These are phyloP conservation scores for Saccharomycopsis sp. DNA, from an alignment of 805 yeast genomes.

Conservation along the genomic window DNA sequence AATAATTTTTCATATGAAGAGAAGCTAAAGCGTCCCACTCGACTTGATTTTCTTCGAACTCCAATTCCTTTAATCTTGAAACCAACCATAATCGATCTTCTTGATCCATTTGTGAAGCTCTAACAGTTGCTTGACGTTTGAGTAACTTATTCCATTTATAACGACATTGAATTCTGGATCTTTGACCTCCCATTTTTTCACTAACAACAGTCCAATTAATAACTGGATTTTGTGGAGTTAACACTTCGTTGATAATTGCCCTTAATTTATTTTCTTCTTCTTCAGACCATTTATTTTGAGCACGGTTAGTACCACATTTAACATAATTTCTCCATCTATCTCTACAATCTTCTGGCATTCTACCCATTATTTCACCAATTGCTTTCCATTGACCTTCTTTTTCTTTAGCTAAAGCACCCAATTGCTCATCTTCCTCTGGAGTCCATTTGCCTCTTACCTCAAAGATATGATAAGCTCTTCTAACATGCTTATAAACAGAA, in stretches of 20 bases:
- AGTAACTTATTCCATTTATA: conserved; percentile 87
- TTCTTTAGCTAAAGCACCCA: conserved; percentile 52
- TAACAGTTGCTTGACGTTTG: conserved; percentile 42
- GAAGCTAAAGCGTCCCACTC: conserved; percentile 49
- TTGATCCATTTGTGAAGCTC: conserved; percentile 33
- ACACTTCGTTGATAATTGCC: conserved; percentile 41
- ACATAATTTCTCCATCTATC: conserved; percentile 95
- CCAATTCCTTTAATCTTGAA: conserved; percentile 33
- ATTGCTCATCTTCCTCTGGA: conserved; percentile 60
- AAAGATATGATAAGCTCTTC: conserved; percentile 82
- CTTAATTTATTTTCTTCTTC: conserved; percentile 60
- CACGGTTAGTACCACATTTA: conserved; percentile 75
- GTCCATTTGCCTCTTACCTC: conserved; percentile 89
- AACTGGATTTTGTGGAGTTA: conserved; percentile 30
- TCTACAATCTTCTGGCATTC: conserved; percentile 98
- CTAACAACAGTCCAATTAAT: conserved; percentile 90
- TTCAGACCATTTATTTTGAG: conserved; percentile 67
- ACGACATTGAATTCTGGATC: conserved; percentile 90
- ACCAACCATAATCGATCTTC: conserved; percentile 43
- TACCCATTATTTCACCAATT: conserved; percentile 67
- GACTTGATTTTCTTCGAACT: conserved; percentile 27
- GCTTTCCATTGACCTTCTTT: conserved; percentile 82
- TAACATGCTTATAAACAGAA: conserved; percentile 83
- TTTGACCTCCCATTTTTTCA: conserved; percentile 78
- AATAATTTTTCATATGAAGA: conserved; percentile 32